Evolutionary conservation across 345 rosid species (phyloP), one percentile per base, ranked within the genome.

Genomic region (Salix suchowensis): DNA sequence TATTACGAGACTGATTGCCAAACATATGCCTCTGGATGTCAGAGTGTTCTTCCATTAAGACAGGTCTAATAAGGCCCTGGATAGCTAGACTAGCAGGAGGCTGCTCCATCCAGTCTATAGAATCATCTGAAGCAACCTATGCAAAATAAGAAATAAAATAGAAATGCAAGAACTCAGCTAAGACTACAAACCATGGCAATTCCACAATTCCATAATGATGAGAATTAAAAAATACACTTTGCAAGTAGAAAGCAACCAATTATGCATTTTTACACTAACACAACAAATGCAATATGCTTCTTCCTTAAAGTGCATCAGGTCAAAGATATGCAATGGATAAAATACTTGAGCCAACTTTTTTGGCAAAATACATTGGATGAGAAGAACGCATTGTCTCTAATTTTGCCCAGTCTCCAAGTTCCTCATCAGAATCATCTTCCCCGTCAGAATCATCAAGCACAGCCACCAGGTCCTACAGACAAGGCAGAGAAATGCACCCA

Each of bases 341-440:
- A 23, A 66, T 79, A 90, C 97, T 95, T 88, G 88, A 34, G 92
- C 74, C 81, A 96, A 82, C 82, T 78, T 30, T 93, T 85, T 88
- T 89, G 39, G 98, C 99, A 77, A 93, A 93, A 85, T 81, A 89
- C 92, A 92, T 89, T 64, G 98, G 99, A 85, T 96, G 99, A 78
- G 97, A 91, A 77, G 83, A 86, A 70, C 91, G 89, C 99, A 93
- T 88, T 2, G 97, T 93, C 73, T 93, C 97, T 86, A 88, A 86
- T 52, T 90, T 89, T 72, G 96, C 94, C 98, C 96, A 93, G 84
- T 93, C 98, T 72, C 96, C 91, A 68, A 87, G 86, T 6, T 83
- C 65, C 58, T 86, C 97, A 81, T 90, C 90, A 68, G 84, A 83
- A 65, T 86, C 90, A 37, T 87, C 87, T 19, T 83, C 87, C 55